Conservation (phyloP, 2,329 filamentous ascomycete species). For the Penicillium sp. region DNA sequence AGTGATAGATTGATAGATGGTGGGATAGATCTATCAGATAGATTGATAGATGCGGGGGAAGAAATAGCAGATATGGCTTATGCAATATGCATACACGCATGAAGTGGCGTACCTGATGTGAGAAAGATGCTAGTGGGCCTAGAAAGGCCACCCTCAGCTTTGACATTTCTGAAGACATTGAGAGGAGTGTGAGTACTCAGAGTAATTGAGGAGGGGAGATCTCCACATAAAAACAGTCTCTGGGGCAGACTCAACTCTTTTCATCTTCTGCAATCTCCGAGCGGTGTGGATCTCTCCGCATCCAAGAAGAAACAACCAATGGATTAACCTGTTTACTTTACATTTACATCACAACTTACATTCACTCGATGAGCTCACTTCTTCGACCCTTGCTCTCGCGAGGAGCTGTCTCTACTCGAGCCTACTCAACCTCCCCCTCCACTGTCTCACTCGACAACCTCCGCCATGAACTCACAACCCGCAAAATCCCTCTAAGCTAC, state of each 20-base stretch:
- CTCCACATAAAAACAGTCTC: no score
- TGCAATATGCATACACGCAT: neutral
- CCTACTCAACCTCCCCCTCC: neutral
- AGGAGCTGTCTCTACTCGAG: no score
- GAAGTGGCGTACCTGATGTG: slow-evolving; percentile 63
- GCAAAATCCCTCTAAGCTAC: slow-evolving; percentile 54
- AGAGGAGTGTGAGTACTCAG: no score
- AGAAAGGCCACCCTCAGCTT: slow-evolving; percentile 57
- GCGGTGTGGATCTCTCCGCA: no score
- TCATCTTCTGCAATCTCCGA: no score
- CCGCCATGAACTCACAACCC: slow-evolving; percentile 51
- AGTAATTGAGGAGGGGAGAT: no score
- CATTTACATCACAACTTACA: neutral
- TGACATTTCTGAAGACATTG: slow-evolving; percentile 1
- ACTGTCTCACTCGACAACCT: slow-evolving; percentile 41
- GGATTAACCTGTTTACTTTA: no score
- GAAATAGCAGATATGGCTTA: neutral
- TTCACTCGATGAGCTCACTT: neutral
- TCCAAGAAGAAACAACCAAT: no score
- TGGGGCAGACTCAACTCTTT: no score
- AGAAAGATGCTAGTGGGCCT: slow-evolving; percentile 69
- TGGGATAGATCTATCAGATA: no score
- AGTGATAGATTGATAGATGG: no score
- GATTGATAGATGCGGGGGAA: slow-evolving; percentile 19
- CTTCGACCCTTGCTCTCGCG: slow-evolving; percentile 10